Evolutionary conservation across 2,329 filamentous ascomycete species (phyloP).

Genomic region (Mycosphaerelloides madeirae): DNA sequence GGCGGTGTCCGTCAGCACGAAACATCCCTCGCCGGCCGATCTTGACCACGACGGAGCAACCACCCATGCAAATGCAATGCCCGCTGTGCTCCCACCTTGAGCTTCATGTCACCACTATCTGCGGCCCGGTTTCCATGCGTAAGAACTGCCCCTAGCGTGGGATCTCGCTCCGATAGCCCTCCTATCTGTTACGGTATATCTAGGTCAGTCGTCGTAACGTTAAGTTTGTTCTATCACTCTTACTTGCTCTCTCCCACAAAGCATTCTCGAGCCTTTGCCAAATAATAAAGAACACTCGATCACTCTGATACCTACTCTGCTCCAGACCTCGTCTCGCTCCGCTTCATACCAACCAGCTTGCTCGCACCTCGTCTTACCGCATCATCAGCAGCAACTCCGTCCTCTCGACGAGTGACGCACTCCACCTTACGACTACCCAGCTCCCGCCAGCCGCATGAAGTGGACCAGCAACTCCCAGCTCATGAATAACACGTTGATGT

Average conservation of each 20-base stretch:
- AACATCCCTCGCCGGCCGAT: too few relatives aligned
- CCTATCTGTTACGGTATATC: not conserved
- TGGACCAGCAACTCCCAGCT: constrained; percentile 3
- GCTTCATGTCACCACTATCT: constrained; percentile 1
- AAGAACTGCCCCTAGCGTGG: constrained; percentile 2
- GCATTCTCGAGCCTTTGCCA: too few relatives aligned
- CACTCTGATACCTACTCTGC: not conserved
- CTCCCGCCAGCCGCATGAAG: constrained; percentile 8
- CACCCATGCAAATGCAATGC: too few relatives aligned
- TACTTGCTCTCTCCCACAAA: too few relatives aligned
- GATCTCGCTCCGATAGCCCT: constrained; percentile 1
- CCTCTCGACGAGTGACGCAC: not conserved
- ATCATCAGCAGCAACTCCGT: not conserved
- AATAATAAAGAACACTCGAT: not conserved
- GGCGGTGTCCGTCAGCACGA: too few relatives aligned
- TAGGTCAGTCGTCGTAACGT: not conserved
- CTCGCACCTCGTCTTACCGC: not conserved
- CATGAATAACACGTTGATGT: constrained; percentile 27
- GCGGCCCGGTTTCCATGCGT: not conserved
- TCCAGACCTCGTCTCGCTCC: not conserved
- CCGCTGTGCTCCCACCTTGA: too few relatives aligned
- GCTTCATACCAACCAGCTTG: not conserved
- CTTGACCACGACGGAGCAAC: too few relatives aligned
- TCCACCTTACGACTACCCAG: not conserved
- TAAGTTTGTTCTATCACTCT: too few relatives aligned